Evolutionary conservation across 2,329 filamentous ascomycete genomes (phyloP), one percentile per base, ranked within the genome.

Genomic region (Penicillium psychrosexuale): DNA sequence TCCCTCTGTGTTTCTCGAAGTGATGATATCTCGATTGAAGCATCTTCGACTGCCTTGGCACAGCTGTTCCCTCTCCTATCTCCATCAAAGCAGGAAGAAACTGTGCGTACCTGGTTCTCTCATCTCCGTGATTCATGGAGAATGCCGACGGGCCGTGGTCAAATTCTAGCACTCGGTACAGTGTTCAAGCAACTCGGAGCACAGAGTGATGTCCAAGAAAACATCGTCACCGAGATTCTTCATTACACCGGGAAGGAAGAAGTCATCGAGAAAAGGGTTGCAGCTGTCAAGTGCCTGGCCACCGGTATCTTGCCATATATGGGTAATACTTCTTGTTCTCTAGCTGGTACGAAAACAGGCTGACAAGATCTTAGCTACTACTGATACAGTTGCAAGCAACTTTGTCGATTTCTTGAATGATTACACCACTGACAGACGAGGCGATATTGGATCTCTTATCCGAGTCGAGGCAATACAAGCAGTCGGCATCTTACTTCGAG

Each of bases 391-490:
- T 48, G 57, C 63, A 17, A 59, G 59, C 8, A 64, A 69, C 48
- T 61, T 78, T 24, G 53, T 71, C 2, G 52, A 53, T 1, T 77
- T 76, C 36, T 74, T 99, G 28, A 88, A 93, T 61, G 92, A 99
- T 69, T 97, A 97, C 67, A 96, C 90, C 0, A 92, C 90, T 3
- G 93, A 90, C 61, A 87, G 92, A 13, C 82, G 91, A 53, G 94
- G 94, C 15, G 94, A 99, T 67, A 82, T 97, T 46, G 94, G 94
- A 5, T 96, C 92, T 0, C 83, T 92, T 49, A 88, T 96, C 4
- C 83, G 94, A 3, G 77, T 93, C 5, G 88, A 92, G 70, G 92
- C 90, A 24, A 81, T 97, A 12, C 81, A 83, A 56, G 84, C 84
- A 2, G 78, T 91, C 1, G 84, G 65, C 12, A 61, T 64, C 12